Conservation (phyloP, 2,329 filamentous ascomycete species). For the Fusarium sp. region DNA sequence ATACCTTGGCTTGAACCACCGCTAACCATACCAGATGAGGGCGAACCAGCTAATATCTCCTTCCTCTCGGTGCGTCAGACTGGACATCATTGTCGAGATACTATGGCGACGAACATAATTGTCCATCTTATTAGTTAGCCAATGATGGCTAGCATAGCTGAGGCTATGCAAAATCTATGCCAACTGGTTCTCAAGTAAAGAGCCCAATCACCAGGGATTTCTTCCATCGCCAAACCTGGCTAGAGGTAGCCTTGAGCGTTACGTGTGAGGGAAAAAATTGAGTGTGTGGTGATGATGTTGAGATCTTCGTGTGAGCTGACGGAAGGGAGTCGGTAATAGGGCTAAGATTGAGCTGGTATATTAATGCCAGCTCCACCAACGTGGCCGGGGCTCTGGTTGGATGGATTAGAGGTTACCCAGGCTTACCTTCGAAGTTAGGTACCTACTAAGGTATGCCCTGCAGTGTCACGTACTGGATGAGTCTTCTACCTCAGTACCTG, state of each 20-base stretch:
- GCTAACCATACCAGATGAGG: neutral
- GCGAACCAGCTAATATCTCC: neutral
- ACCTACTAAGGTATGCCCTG: slow-evolving; percentile 15
- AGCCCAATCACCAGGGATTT: slow-evolving; percentile 8
- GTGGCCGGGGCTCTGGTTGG: slow-evolving; percentile 36
- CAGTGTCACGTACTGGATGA: slow-evolving; percentile 14
- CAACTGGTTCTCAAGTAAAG: slow-evolving; percentile 9
- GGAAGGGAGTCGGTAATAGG: slow-evolving; percentile 40
- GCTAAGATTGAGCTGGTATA: slow-evolving; percentile 41
- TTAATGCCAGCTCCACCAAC: slow-evolving; percentile 38
- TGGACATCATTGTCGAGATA: no score
- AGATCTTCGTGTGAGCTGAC: slow-evolving; percentile 39
- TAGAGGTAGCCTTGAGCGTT: slow-evolving; percentile 24
- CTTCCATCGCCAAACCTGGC: slow-evolving; percentile 10
- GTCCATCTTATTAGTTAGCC: neutral
- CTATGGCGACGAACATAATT: neutral
- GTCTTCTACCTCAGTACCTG: neutral
- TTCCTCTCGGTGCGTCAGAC: neutral
- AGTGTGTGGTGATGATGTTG: slow-evolving; percentile 37
- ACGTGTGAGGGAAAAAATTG: slow-evolving; percentile 25
- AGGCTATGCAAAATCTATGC: slow-evolving; percentile 4
- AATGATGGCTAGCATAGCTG: neutral
- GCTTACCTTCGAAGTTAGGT: neutral
- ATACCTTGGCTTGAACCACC: neutral
- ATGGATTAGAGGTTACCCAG: slow-evolving; percentile 30